Evolutionary conservation across 2,329 filamentous ascomycete genomes (phyloP), one percentile per base, ranked within the genome.

Genomic region (Daldinia sp.): DNA sequence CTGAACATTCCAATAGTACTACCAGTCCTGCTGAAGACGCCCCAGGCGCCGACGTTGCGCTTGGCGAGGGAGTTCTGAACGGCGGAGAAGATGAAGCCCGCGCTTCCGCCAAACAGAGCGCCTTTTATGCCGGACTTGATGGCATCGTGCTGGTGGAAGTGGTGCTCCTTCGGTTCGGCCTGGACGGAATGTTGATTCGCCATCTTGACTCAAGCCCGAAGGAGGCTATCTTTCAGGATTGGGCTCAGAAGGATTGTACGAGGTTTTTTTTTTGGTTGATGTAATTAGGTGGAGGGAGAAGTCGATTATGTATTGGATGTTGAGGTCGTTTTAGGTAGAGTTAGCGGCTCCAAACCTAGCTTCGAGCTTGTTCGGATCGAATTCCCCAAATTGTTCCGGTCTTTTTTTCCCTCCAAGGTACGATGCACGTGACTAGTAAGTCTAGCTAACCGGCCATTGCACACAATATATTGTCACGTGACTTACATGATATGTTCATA

Each of bases 11-110:
- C 91, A 78, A 95, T 92, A 56, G 91, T 91, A 77, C 90, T 85
- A 73, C 94, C 94, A 64, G 90, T 91, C 76, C 89, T 89, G 53
- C 92, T 92, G 79, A 98, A 90, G 76, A 97, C 87, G 73, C 92
- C 92, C 84, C 91, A 88, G 69, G 90, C 87, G 75, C 94, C 93
- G 73, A 96, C 85, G 81, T 97, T 97, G 79, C 89, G 87, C 84
- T 90, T 94, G 62, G 90, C 87, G 74, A 98, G 87, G 66, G 94
- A 93, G 84, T 97, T 98, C 84, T 94, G 92, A 73, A 97, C 86
- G 62, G 92, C 90, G 57, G 93, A 91, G 68, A 92, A 79, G 80
- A 93, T 86, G 78, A 92, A 82, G 75, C 94, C 94, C 67, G 87
- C 87, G 67, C 84, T 83, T 76, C 89, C 89, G 68, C 90, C 90